A percentile compares a stretch with the other conserved stretches of the same genome.
These are phyloP conservation scores for Rhizophagus sp. DNA, from an alignment of 192 early-diverging fungal genomes.

Conservation along the genomic window DNA sequence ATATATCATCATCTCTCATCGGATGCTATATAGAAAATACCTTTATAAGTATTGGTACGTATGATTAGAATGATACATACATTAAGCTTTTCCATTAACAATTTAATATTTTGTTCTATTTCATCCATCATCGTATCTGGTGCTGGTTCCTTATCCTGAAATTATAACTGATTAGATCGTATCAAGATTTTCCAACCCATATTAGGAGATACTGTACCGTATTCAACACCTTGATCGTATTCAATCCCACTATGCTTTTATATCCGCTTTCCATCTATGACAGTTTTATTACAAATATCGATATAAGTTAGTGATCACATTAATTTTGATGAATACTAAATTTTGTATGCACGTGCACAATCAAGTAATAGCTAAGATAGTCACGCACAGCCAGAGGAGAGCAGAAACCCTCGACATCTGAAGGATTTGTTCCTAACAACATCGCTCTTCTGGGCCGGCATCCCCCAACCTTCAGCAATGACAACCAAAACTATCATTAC, in stretches of 20 bases:
- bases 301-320: background rate
- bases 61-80: no score
- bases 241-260: background rate
- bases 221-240: background rate
- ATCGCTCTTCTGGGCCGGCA: conserved; percentile 21
- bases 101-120: no score
- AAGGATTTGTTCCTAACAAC: conserved; percentile 12
- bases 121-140: no score
- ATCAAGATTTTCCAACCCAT: background rate
- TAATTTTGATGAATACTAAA: no score
- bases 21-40: no score
- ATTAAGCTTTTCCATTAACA: no score
- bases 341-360: no score
- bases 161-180: no score
- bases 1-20: no score
- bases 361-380: background rate
- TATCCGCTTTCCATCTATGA: background rate
- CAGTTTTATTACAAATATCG: background rate
- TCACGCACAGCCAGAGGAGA: conserved; percentile 21
- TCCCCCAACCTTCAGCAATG: conserved; percentile 16
- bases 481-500: background rate
- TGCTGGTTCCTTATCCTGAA: no score
- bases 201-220: background rate
- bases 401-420: conserved; percentile 22
- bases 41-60: no score